Evolutionary conservation across 768 basidiomycete genomes (phyloP).

Genomic region (Naganishia antarctica): DNA sequence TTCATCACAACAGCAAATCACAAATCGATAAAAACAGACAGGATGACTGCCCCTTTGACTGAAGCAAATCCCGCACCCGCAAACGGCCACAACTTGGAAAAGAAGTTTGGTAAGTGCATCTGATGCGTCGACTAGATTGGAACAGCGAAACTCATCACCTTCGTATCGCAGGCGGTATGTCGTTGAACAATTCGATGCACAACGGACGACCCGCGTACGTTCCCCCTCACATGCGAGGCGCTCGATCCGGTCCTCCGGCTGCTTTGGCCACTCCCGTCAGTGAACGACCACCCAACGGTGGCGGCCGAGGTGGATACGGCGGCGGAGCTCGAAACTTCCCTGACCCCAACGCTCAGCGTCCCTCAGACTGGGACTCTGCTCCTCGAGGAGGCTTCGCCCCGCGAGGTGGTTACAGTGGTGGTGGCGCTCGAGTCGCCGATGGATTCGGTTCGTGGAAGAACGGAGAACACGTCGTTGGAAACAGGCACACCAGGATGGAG

Average conservation of each 20-base stretch:
- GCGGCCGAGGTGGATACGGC: slow-evolving; percentile 39
- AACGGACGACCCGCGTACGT: slow-evolving; percentile 50
- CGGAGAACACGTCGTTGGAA: slow-evolving; percentile 77
- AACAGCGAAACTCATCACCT: slow-evolving; percentile 7
- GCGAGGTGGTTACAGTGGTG: slow-evolving; percentile 38
- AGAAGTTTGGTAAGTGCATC: slow-evolving; percentile 43
- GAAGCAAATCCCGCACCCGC: slow-evolving; percentile 28
- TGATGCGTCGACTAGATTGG: background rate
- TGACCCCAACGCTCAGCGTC: slow-evolving; percentile 25
- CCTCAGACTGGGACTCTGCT: slow-evolving; percentile 15
- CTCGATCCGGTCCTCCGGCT: slow-evolving; percentile 32
- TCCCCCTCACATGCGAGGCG: slow-evolving; percentile 48
- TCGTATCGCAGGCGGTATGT: slow-evolving; percentile 22
- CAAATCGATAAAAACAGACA: slow-evolving; percentile 20
- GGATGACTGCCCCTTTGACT: slow-evolving; percentile 37
- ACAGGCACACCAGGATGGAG: slow-evolving; percentile 79
- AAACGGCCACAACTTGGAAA: slow-evolving; percentile 40
- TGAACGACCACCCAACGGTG: slow-evolving; percentile 29
- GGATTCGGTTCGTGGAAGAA: slow-evolving; percentile 77
- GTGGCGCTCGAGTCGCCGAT: slow-evolving; percentile 40
- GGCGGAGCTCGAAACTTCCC: slow-evolving; percentile 34
- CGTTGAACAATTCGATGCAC: slow-evolving; percentile 36
- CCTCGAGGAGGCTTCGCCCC: slow-evolving; percentile 26
- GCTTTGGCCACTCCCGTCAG: slow-evolving; percentile 32
- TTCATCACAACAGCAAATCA: slow-evolving; percentile 21